Evolutionary conservation across 306 rosid species (phyloP).

Genomic region (Cicer yamashitae): DNA sequence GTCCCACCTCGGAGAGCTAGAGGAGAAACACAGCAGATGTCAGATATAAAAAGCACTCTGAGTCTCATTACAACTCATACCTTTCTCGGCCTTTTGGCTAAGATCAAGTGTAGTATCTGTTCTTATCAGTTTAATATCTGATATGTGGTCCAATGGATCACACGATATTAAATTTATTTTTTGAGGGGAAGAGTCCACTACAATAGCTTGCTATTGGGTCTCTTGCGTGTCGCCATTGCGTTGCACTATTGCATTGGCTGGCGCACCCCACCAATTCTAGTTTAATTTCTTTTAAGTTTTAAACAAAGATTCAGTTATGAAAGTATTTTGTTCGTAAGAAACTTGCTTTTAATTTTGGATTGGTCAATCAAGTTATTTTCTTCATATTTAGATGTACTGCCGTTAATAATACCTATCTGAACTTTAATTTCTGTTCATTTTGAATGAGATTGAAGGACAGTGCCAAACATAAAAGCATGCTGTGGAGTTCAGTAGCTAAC

Average conservation of each 20-base stretch:
- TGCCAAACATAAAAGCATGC: too few species aligned
- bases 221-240: background rate
- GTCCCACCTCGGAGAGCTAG: background rate
- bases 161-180: background rate
- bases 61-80: background rate
- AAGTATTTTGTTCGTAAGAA: too few species aligned
- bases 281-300: background rate
- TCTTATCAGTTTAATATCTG: slow-evolving; percentile 14
- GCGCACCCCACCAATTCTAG: background rate
- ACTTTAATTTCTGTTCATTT: too few species aligned
- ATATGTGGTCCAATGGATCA: background rate
- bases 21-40: background rate
- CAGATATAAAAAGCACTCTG: background rate
- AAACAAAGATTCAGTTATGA: too few species aligned
- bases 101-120: slow-evolving; percentile 23
- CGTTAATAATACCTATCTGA: too few species aligned
- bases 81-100: slow-evolving; percentile 16
- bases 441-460: too few species aligned
- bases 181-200: background rate
- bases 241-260: background rate
- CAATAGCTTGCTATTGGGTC: slow-evolving; percentile 17
- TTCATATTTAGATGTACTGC: too few species aligned
- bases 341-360: too few species aligned
- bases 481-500: too few species aligned
- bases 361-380: too few species aligned